These are phyloP conservation scores for Diplosphaera chodatii DNA, from an alignment of 139 green algal genomes.

Conservation along the genomic window DNA sequence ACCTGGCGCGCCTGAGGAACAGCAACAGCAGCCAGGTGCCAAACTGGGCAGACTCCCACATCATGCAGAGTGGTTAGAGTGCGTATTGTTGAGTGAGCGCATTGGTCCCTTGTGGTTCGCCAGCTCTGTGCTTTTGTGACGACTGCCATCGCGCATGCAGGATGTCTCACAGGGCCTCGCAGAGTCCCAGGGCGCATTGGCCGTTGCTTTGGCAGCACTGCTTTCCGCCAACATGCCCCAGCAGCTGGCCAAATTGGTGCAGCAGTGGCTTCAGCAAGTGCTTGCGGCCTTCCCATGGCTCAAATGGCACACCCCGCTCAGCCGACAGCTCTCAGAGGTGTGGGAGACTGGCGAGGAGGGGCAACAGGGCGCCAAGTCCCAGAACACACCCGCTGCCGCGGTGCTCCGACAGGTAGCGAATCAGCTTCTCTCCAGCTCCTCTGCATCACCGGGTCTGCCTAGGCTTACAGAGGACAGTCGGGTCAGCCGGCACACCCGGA, in stretches of 20 bases:
- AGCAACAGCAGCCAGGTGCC: constrained; percentile 4
- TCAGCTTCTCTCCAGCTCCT: too few relatives aligned
- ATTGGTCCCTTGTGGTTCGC: too few relatives aligned
- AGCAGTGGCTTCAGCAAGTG: constrained; percentile 9
- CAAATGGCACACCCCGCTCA: constrained; percentile 14
- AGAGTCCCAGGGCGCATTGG: neutral
- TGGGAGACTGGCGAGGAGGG: too few relatives aligned
- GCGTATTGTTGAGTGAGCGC: too few relatives aligned
- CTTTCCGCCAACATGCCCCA: neutral
- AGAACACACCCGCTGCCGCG: neutral
- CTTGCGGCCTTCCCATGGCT: constrained; percentile 22
- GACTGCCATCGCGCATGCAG: neutral
- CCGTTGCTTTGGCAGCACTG: neutral
- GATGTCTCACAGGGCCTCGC: neutral
- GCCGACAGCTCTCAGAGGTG: constrained; percentile 12
- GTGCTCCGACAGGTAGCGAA: neutral
- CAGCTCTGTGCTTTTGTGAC: too few relatives aligned
- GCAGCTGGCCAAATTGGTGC: neutral
- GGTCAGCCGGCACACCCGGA: too few relatives aligned
- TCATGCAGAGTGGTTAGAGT: too few relatives aligned
- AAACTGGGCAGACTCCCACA: too few relatives aligned
- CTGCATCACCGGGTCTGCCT: too few relatives aligned
- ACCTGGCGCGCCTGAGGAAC: constrained; percentile 7
- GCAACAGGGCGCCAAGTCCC: constrained; percentile 12
- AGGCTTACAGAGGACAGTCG: too few relatives aligned